Conservation (phyloP, 176 grass and related monocot species). For the Juncus inflexus region DNA sequence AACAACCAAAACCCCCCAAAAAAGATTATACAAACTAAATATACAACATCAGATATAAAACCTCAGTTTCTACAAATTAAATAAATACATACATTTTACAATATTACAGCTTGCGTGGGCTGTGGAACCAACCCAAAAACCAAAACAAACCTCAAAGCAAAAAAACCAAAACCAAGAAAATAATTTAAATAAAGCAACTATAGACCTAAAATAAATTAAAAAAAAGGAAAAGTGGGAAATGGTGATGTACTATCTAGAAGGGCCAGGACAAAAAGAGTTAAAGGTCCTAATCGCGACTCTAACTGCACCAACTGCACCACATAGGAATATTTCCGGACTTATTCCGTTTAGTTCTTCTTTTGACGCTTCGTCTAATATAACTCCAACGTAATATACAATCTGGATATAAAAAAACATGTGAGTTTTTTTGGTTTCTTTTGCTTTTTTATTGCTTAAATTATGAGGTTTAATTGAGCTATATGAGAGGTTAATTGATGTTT, state of each 20-base stretch:
- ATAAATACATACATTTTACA: conserved; percentile 8
- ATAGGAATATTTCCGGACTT: conserved; percentile 64
- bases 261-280: conserved; percentile 42
- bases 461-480: no score
- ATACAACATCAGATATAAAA: no score
- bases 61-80: no score
- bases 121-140: background rate
- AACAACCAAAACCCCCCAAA: no score
- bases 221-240: background rate
- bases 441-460: no score
- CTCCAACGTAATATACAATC: conserved; percentile 74
- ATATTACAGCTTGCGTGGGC: background rate
- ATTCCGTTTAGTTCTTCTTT: conserved; percentile 47
- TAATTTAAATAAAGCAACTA: background rate
- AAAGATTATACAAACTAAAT: no score
- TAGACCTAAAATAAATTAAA: conserved; percentile 2
- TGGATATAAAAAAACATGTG: conserved; percentile 12
- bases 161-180: background rate
- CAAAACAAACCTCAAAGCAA: background rate
- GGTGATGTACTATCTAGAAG: conserved; percentile 40
- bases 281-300: conserved; percentile 79
- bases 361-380: conserved; percentile 57
- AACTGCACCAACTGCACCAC: conserved; percentile 71
- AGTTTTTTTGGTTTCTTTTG: no score
- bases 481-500: no score